Base-by-base conservation (phyloP, 208 protist genomes). In the Phytomonas sp. region DNA sequence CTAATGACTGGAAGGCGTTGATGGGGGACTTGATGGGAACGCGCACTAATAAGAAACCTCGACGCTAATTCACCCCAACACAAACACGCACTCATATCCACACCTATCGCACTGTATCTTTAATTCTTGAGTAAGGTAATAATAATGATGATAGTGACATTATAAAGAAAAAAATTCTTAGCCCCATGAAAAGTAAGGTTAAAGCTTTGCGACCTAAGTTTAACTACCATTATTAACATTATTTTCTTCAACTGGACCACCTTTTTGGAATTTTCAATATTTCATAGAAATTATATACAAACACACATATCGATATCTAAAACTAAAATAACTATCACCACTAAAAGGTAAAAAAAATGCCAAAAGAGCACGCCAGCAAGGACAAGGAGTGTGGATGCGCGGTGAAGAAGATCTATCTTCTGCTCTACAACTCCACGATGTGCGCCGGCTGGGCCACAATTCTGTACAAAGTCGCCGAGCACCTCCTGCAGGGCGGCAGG, bases 351-450 rank as follows among this genome's bases (percentile, higher is more conserved):
- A 40, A 4, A 40, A 4, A 4, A 4, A 40, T 40, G 36, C 10
- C 36, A 4, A 40, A 40, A 40, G 36, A 40, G 7, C 7, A 4
- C 36, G 10, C 36, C 7, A 40, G 7, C 7, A 40, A 40, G 36
- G 10, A 40, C 36, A n/a, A n/a, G n/a, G n/a, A n/a, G n/a, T n/a
- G n/a, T n/a, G n/a, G n/a, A n/a, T n/a, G n/a, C n/a, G n/a, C n/a
- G n/a, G n/a, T 88, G 29, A 82, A 78, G 63, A 83, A 86, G 72
- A 66, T 71, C 37, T 94, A 94, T 67, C 80, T 94, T 40, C 52
- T 91, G 29, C 74, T 77, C 29, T 94, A 94, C 80, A 94, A 94
- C 78, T 74, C 75, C 10, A 70, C 78, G 66, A 88, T 94, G 89
- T 81, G 76, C 37, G 76, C 70, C 14, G 89, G 89, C 45, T 94